Percentiles rank a stretch among this genome's conserved stretches.
These are phyloP conservation scores for Globisporangium spiculum DNA, from an alignment of 352 stramenopile genomes.

Conservation along the genomic window DNA sequence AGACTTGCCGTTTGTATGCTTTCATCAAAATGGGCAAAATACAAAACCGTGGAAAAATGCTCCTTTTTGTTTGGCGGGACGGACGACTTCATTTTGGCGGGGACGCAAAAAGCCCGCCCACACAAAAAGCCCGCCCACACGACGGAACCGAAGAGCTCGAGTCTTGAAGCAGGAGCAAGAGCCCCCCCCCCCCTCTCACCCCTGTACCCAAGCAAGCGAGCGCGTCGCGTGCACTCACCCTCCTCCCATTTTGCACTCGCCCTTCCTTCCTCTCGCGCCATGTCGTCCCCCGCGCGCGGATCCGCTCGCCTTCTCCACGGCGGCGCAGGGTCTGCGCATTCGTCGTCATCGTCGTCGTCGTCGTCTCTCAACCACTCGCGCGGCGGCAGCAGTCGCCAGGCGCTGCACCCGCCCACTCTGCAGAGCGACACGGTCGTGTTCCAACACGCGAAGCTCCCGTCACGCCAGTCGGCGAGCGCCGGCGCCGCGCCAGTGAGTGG, in stretches of 20 bases:
- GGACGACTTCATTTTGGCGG: too few relatives aligned
- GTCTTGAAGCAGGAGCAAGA: too few relatives aligned
- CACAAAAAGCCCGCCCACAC: too few relatives aligned
- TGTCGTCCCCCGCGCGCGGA: slow-evolving; percentile 7
- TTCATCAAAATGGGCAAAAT: too few relatives aligned
- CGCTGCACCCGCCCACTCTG: slow-evolving; percentile 25
- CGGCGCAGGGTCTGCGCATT: neutral
- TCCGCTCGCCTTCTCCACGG: neutral
- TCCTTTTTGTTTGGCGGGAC: too few relatives aligned
- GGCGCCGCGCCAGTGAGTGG: slow-evolving; percentile 1
- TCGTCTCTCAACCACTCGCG: slow-evolving; percentile 1
- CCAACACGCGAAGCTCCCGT: slow-evolving; percentile 47
- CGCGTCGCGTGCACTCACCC: neutral
- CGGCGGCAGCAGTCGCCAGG: slow-evolving; percentile 9
- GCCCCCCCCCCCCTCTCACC: neutral
- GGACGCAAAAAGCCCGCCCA: too few relatives aligned
- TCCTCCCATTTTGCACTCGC: neutral
- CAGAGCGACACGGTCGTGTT: slow-evolving; percentile 66
- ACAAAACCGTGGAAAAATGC: too few relatives aligned
- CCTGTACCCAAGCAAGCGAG: neutral
- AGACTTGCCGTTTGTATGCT: too few relatives aligned
- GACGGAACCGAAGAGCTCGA: too few relatives aligned
- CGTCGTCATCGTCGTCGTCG: neutral
- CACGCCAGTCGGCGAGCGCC: slow-evolving; percentile 27
- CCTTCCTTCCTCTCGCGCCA: neutral